phyloP scores from a whole-genome alignment of 768 basidiomycete species.

The Lentinula detonsa region DNA sequence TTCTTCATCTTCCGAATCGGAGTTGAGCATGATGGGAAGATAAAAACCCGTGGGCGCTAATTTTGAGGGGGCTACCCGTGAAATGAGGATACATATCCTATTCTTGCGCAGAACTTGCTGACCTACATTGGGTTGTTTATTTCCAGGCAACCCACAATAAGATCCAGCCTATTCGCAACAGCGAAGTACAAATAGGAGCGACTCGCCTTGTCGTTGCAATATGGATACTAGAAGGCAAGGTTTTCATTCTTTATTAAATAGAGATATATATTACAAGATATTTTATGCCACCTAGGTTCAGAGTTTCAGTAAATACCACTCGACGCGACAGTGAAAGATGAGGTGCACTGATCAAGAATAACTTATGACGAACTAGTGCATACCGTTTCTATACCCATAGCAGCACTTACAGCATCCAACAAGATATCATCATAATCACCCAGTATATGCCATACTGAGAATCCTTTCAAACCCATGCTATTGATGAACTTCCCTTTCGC shows the following conservation, averaged over 20 bases:
- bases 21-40: conserved; percentile 12
- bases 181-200: too few relatives aligned
- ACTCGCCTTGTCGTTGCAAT: too few relatives aligned
- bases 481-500: conserved; percentile 61
- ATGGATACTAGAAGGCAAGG: too few relatives aligned
- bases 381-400: conserved; percentile 17
- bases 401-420: conserved; percentile 43
- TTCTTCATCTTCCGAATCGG: conserved; percentile 67
- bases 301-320: background rate
- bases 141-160: too few relatives aligned
- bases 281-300: background rate
- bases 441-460: conserved; percentile 61
- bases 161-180: too few relatives aligned
- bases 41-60: background rate
- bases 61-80: background rate
- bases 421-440: conserved; percentile 58
- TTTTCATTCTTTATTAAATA: too few relatives aligned
- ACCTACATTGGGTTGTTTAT: too few relatives aligned
- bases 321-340: background rate
- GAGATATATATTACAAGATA: too few relatives aligned
- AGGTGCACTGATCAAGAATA: background rate
- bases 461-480: conserved; percentile 46
- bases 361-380: background rate
- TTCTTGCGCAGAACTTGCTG: too few relatives aligned
- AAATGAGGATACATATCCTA: too few relatives aligned